Base-by-base conservation (phyloP, 805 yeast species). In the Ogataea nonfermentans region DNA sequence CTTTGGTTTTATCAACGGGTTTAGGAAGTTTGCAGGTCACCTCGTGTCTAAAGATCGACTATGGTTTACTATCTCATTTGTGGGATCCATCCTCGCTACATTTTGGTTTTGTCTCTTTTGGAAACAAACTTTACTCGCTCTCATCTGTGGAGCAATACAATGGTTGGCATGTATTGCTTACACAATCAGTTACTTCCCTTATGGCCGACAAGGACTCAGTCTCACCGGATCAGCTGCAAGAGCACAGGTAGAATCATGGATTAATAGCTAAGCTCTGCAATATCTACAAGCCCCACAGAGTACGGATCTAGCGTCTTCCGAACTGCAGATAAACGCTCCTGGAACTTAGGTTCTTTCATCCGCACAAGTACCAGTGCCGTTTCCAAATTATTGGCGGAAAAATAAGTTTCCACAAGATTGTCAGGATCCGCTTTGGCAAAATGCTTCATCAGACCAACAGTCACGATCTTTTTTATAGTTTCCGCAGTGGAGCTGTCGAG, bases 1-100 rank as follows among this genome's bases (percentile, higher is more conserved):
- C 11, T 89, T 90, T 64, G 96, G 95, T 2, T 73, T 87, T 5
- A 66, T 89, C 22, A 95, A 86, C 66, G 98, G 98, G 0, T 95
- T 95, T 2, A 66, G 74, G 15, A 79, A 80, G 12, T 91, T 85
- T 56, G 46, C 76, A 16, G 63, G 65, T 20, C 96, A 88, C 56
- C 67, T 90, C 44, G 57, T 80, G 7, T 79, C 93, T 1, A 67
- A 71, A n/a, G 81, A 78, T 25, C 71, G 96, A 46, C 62, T 88
- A 25, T 76, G 85, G 37, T 89, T 91, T 62, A 79, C 95, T 0
- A 48, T 73, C 6, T 77, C 84, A 31, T 90, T 84, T 62, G 81
- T 89, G 49, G 78, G 81, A 10, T 76, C 89, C 9, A 88, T 90
- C 38, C 49, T 80, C 15, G 62, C 79, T 37, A 90, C 97, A 0